Conservation (phyloP, 129 eudicot species). For the Flaveria brownii region DNA sequence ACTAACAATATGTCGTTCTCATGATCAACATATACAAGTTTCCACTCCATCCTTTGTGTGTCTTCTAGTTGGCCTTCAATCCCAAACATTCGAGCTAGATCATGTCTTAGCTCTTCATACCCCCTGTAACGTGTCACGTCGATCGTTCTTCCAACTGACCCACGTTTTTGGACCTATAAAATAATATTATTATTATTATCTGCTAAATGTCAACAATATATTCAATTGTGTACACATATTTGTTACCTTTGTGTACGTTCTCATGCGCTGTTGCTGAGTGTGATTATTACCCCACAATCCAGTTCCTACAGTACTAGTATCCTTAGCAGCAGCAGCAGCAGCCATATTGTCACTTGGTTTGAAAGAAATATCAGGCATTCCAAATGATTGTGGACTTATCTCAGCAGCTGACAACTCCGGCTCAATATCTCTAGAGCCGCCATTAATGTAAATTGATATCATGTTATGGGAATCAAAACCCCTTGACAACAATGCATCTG, state of each 20-base stretch:
- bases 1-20: conserved; percentile 88
- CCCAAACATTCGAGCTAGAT: conserved; percentile 91
- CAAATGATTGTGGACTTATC: conserved; percentile 71
- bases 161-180: conserved; percentile 89
- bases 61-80: conserved; percentile 87
- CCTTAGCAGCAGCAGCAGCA: conserved; percentile 40
- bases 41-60: conserved; percentile 80
- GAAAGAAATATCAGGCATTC: conserved; percentile 67
- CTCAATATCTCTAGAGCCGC: conserved; percentile 65
- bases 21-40: conserved; percentile 90
- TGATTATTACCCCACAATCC: conserved; percentile 78
- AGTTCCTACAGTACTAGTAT: conserved; percentile 56
- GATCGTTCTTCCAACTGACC: conserved; percentile 92
- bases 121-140: conserved; percentile 91
- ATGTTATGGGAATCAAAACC: conserved; percentile 88
- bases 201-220: not conserved
- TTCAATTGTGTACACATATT: too few species aligned
- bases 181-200: not conserved
- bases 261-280: conserved; percentile 57
- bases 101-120: conserved; percentile 85
- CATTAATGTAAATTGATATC: conserved; percentile 54
- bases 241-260: conserved; percentile 91
- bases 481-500: conserved; percentile 92
- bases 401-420: conserved; percentile 71
- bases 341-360: conserved; percentile 55